Percentiles rank a stretch among this genome's conserved stretches.
These are phyloP conservation scores for Rhodomyrtus tomentosa DNA, from an alignment of 345 rosid species.

Conservation along the genomic window DNA sequence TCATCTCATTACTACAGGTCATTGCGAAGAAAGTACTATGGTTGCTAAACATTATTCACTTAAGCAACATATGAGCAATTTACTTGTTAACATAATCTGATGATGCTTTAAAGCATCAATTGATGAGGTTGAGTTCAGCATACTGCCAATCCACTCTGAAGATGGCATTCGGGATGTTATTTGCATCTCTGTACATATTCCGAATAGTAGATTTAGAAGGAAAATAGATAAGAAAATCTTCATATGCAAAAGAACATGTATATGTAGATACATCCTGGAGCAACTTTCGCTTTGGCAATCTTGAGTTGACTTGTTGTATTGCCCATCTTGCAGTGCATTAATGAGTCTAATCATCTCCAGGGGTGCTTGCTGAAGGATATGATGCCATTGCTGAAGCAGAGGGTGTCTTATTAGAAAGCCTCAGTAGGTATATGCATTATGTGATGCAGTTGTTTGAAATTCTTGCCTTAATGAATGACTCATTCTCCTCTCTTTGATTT, in stretches of 20 bases:
- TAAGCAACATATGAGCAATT: background rate
- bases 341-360: constrained; percentile 31
- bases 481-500: background rate
- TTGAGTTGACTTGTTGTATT: background rate
- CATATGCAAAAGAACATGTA: background rate
- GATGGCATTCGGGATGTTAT: background rate
- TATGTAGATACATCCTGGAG: background rate
- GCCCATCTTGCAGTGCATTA: constrained; percentile 16
- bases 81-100: background rate
- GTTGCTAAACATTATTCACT: background rate
- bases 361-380: constrained; percentile 61
- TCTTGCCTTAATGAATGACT: background rate
- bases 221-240: background rate
- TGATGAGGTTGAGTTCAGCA: background rate
- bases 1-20: background rate
- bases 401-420: constrained; percentile 54
- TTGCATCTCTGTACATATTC: background rate
- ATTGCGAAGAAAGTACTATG: background rate
- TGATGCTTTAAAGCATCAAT: background rate
- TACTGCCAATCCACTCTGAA: background rate
- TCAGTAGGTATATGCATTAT: constrained; percentile 48
- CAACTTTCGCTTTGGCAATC: background rate
- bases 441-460: background rate
- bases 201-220: background rate
- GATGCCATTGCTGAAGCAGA: constrained; percentile 63